Conservation (phyloP, 768 basidiomycete genomes). For the Lentinula sp. region DNA sequence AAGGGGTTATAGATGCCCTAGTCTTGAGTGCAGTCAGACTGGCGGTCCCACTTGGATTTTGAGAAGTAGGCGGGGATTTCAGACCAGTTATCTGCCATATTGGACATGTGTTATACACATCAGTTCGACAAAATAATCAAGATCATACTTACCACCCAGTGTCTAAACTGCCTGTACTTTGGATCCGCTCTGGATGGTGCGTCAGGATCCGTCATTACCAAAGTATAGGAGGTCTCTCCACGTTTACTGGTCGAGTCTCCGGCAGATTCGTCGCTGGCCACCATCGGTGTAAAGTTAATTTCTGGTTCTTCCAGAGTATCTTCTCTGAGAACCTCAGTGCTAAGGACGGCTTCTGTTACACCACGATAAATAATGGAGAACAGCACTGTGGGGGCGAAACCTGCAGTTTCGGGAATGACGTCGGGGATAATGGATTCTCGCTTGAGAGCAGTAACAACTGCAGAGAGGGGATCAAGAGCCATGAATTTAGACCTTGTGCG, state of each 20-base stretch:
- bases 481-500: background rate
- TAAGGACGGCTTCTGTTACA: slow-evolving; percentile 27
- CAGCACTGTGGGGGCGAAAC: slow-evolving; percentile 31
- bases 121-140: no score
- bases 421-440: slow-evolving; percentile 38
- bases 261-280: background rate
- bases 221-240: slow-evolving; percentile 36
- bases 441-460: slow-evolving; percentile 27
- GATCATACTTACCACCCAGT: slow-evolving; percentile 42
- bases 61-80: slow-evolving; percentile 20
- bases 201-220: slow-evolving; percentile 56
- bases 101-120: background rate
- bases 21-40: slow-evolving; percentile 33
- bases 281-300: slow-evolving; percentile 38
- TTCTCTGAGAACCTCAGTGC: slow-evolving; percentile 23
- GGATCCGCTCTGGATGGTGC: slow-evolving; percentile 46
- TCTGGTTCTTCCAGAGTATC: slow-evolving; percentile 44
- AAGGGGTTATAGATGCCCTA: slow-evolving; percentile 45
- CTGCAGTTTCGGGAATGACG: slow-evolving; percentile 26
- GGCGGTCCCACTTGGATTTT: slow-evolving; percentile 18
- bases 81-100: slow-evolving; percentile 27
- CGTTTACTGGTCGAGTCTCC: slow-evolving; percentile 3
- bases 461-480: slow-evolving; percentile 23
- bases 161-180: slow-evolving; percentile 45
- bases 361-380: slow-evolving; percentile 39